A percentile compares a stretch with the other conserved stretches of the same genome.
Conservation (phyloP, 192 early-diverging fungal genomes). For the Coemansia sp. region DNA sequence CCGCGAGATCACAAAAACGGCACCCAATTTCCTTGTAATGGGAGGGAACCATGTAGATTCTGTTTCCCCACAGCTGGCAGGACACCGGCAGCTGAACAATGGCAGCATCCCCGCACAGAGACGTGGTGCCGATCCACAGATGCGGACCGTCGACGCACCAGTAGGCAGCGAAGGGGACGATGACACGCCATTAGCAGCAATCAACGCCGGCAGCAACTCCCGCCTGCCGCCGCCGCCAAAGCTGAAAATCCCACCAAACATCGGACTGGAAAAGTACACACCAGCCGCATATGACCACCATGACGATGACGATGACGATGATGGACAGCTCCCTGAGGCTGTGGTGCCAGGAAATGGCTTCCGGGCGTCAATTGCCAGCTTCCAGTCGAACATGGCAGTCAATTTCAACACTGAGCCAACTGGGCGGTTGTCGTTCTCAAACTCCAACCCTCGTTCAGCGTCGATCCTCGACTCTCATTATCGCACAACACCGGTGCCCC, state of each 20-base stretch:
- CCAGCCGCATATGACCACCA: neutral
- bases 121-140: neutral
- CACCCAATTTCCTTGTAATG: neutral
- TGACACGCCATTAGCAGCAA: constrained; percentile 38
- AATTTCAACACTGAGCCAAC: constrained; percentile 25
- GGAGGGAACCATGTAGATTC: neutral
- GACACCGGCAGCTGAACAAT: neutral
- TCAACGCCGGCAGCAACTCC: constrained; percentile 20
- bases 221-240: constrained; percentile 7
- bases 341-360: constrained; percentile 20
- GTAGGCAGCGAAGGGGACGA: constrained; percentile 38
- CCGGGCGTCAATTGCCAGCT: constrained; percentile 45
- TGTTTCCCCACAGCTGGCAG: neutral
- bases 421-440: constrained; percentile 32
- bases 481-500: constrained; percentile 21
- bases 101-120: neutral
- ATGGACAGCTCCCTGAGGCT: constrained; percentile 26
- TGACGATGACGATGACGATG: constrained; percentile 7
- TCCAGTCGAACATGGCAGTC: constrained; percentile 43
- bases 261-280: constrained; percentile 28
- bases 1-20: constrained; percentile 4
- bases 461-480: constrained; percentile 23
- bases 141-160: neutral
- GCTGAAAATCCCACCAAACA: constrained; percentile 4
- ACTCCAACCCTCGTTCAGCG: constrained; percentile 37